Evolutionary conservation across 2,329 filamentous ascomycete genomes (phyloP), one percentile per base, ranked within the genome.

Genomic region (Aspergillus udagawae): DNA sequence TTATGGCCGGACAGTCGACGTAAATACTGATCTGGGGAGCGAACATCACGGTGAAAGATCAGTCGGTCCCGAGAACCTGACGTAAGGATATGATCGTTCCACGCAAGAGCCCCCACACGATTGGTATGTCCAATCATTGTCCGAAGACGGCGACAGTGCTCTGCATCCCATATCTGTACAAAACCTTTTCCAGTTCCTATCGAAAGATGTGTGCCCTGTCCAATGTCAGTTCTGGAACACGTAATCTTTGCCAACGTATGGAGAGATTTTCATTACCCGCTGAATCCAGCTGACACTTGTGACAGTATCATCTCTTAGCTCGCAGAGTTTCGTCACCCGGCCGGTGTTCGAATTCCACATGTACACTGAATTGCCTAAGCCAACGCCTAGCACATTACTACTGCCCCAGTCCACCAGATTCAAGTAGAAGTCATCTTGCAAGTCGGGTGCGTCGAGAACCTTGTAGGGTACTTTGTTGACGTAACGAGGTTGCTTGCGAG

Each of bases 221-320:
- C 1, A 28, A 25, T 52, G 60, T 63, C 52, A 62, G 54, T 50
- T 27, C 12, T 17, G 23, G n/a, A 63, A 55, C 45, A 51, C 41
- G 42, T 12, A 3, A 21, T 6, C 10, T 21, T n/a, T 41, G 17
- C 6, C 9, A 47, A 14, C 17, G 5, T 23, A 25, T 5, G 12
- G 7, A 45, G 9, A 49, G 4, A 32, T 47, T 28, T 28, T 54
- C 25, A 25, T 20, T 41, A 83, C 81, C 60, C 94, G 87, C 75
- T 99, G 94, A 66, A 99, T 99, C 94, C 94, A 99, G 56, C 89
- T 95, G 10, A 99, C 94, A 66, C 92, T 97, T 2, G 94, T 99
- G 1, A 99, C 93, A 0, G 88, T 92, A 70, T 99, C 94, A 67
- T 96, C 92, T 63, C 90, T 87, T 12, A 97, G 80, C 49, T 95